A percentile compares a stretch with the other conserved stretches of the same genome.
phyloP scores from a whole-genome alignment of 2,329 filamentous ascomycete genomes.

The Fusarium secorum region DNA sequence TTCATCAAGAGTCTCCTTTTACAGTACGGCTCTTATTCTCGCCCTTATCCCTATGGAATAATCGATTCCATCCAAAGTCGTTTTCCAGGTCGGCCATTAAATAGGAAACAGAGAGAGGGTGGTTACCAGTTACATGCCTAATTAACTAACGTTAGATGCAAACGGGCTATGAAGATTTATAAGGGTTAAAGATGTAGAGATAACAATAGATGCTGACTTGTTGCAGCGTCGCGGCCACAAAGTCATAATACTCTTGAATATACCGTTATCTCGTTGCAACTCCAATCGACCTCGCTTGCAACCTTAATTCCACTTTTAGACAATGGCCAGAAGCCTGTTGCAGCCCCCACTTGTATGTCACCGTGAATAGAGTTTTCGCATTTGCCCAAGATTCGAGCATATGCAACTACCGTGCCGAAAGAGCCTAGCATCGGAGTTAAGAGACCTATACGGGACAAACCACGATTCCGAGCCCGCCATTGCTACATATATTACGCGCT shows the following conservation, averaged over 20 bases:
- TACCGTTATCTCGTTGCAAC: neutral
- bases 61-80: fast-evolving
- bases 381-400: neutral
- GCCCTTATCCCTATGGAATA: fast-evolving
- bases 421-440: neutral
- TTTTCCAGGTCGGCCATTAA: neutral
- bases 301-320: neutral
- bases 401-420: neutral
- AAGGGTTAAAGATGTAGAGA: too few relatives aligned
- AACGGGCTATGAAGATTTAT: too few relatives aligned
- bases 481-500: fast-evolving
- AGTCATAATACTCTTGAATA: neutral
- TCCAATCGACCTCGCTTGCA: neutral
- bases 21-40: too few relatives aligned
- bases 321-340: neutral
- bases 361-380: neutral
- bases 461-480: neutral
- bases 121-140: too few relatives aligned
- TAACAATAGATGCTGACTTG: neutral
- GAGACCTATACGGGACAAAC: fast-evolving
- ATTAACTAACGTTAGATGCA: too few relatives aligned
- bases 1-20: too few relatives aligned
- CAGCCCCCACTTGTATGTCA: neutral
- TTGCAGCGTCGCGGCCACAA: fast-evolving
- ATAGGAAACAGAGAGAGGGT: neutral